A percentile compares a stretch with the other conserved stretches of the same genome.
Conservation (phyloP, 2,329 filamentous ascomycete species). For the Berkeleyomyces basicola region DNA sequence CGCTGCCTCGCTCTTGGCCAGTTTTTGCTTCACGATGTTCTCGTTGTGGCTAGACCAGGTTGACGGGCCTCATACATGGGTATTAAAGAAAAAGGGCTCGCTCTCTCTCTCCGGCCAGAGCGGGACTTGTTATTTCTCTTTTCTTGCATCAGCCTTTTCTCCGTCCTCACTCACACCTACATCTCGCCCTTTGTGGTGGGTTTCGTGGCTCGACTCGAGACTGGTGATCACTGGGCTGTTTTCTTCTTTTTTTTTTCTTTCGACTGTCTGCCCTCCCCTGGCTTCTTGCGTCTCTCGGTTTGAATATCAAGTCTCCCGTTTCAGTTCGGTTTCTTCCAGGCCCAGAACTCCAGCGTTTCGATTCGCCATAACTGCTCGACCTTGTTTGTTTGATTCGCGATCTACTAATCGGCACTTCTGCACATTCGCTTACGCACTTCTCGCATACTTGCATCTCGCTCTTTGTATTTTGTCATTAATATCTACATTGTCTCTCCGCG, state of each 20-base stretch:
- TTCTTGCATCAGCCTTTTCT: background rate
- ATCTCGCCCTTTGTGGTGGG: slow-evolving; percentile 7
- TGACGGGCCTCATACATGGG: background rate
- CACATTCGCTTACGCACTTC: background rate
- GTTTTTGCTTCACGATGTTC: background rate
- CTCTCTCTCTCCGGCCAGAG: background rate
- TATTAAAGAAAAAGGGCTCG: background rate
- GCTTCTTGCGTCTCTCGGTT: background rate
- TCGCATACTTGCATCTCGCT: background rate
- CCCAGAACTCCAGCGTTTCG: slow-evolving; percentile 4
- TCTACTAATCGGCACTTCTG: background rate
- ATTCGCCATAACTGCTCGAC: background rate
- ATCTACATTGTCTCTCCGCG: no score
- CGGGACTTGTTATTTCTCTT: background rate
- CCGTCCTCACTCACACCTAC: background rate
- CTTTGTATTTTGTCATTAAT: background rate
- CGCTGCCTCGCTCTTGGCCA: background rate
- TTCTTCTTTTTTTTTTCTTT: background rate
- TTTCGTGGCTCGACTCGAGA: slow-evolving; percentile 6
- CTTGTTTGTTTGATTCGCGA: background rate
- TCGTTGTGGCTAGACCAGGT: background rate
- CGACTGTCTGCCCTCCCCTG: background rate
- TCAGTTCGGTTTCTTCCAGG: slow-evolving; percentile 4
- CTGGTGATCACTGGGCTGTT: background rate
- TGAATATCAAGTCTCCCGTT: slow-evolving; percentile 1